Conservation (phyloP, 495 filamentous ascomycete species). For the Tuber indicum region DNA sequence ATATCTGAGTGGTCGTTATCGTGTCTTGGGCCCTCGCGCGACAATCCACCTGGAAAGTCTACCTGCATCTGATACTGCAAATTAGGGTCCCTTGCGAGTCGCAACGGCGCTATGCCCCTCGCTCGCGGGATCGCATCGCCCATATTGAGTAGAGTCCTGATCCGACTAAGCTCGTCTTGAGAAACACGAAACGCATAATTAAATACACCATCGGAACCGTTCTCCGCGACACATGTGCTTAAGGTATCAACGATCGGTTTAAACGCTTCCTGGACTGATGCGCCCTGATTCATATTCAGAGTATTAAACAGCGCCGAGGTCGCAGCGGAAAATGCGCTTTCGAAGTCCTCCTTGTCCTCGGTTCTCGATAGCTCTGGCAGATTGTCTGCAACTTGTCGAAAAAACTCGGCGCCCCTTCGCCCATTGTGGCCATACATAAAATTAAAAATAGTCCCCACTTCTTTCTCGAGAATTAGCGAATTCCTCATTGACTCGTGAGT, state of each 20-base stretch:
- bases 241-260: conserved; percentile 17
- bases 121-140: conserved; percentile 42
- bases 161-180: conserved; percentile 28
- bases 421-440: conserved; percentile 52
- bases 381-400: conserved; percentile 34
- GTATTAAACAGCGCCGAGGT: conserved; percentile 19
- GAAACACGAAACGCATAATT: conserved; percentile 26
- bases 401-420: conserved; percentile 46
- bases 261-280: conserved; percentile 31
- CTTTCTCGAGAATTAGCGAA: conserved; percentile 52
- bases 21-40: conserved; percentile 53
- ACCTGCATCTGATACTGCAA: conserved; percentile 44
- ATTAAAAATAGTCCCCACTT: conserved; percentile 54
- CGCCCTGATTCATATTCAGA: conserved; percentile 36
- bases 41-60: conserved; percentile 52
- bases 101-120: not conserved
- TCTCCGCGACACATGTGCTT: not conserved
- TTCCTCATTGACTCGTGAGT: conserved; percentile 50
- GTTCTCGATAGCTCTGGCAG: conserved; percentile 4
- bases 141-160: conserved; percentile 45
- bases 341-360: conserved; percentile 12
- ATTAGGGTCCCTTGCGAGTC: not conserved
- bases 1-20: conserved; percentile 62
- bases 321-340: conserved; percentile 21
- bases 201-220: conserved; percentile 1